Percentiles rank a stretch among this genome's conserved stretches.
phyloP scores from a whole-genome alignment of 129 eudicot genomes.

The Pulicaria dysenterica region DNA sequence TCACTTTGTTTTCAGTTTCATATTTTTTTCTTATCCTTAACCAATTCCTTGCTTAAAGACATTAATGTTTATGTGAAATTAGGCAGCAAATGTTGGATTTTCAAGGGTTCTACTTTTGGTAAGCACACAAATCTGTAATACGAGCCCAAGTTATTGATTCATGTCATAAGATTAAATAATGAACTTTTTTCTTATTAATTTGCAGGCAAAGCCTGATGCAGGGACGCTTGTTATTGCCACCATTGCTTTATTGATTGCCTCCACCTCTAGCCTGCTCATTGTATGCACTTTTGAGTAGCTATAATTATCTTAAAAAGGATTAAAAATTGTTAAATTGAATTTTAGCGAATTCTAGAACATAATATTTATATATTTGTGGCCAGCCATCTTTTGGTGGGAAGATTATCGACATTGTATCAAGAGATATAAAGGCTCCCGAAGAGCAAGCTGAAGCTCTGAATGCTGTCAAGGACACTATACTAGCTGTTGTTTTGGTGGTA shows the following conservation, averaged over 20 bases:
- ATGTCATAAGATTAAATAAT: neutral
- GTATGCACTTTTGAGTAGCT: conserved; percentile 41
- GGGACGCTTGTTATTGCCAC: conserved; percentile 43
- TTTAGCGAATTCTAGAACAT: conserved; percentile 4
- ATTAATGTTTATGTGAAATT: conserved; percentile 8
- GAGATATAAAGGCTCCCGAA: conserved; percentile 51
- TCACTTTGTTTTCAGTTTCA: conserved; percentile 4
- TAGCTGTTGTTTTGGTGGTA: conserved; percentile 46
- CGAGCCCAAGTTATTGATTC: neutral
- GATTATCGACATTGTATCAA: conserved; percentile 52
- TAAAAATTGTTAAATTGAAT: neutral
- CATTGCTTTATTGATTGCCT: conserved; percentile 43
- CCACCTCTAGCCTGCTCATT: conserved; percentile 50
- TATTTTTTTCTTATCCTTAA: neutral
- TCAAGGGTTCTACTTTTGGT: conserved; percentile 50
- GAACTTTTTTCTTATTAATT: conserved; percentile 3
- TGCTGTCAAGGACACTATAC: conserved; percentile 46
- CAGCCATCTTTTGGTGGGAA: conserved; percentile 59
- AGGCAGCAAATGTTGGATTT: conserved; percentile 56
- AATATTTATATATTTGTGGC: conserved; percentile 22
- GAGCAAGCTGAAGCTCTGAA: conserved; percentile 49
- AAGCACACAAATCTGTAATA: conserved; percentile 13
- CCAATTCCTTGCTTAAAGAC: neutral
- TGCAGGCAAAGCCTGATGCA: conserved; percentile 56
- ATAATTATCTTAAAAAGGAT: neutral